Percentiles rank a stretch among this genome's conserved stretches.
These are phyloP conservation scores for Quercus lobata DNA, from an alignment of 331 rosid genomes.

Conservation along the genomic window DNA sequence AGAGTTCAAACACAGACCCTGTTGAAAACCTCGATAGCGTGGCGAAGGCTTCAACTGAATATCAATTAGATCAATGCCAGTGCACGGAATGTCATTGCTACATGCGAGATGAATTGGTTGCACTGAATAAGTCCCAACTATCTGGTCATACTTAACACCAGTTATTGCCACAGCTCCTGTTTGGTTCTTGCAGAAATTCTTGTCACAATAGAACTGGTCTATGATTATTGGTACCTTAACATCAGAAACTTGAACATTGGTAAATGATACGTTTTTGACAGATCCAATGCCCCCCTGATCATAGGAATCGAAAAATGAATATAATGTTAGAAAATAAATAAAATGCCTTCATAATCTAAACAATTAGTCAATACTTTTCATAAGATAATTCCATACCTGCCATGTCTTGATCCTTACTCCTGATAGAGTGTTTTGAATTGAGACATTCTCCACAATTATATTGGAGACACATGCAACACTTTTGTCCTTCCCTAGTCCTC, in stretches of 20 bases:
- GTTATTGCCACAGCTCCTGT: constrained; percentile 56
- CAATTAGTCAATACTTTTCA: neutral
- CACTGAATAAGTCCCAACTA: constrained; percentile 52
- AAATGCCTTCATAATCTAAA: neutral
- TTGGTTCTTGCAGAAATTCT: constrained; percentile 66
- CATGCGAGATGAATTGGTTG: constrained; percentile 82
- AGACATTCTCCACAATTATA: constrained; percentile 55
- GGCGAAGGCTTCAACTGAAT: constrained; percentile 67
- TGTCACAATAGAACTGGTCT: constrained; percentile 91
- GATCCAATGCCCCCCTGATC: constrained; percentile 80
- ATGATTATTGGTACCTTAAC: constrained; percentile 69
- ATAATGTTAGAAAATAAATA: no score
- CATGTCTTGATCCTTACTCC: constrained; percentile 96
- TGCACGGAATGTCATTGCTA: constrained; percentile 74
- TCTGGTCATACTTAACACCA: constrained; percentile 53
- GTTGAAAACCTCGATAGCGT: constrained; percentile 23
- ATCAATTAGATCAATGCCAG: constrained; percentile 55
- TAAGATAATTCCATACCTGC: constrained; percentile 57
- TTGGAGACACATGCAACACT: constrained; percentile 89
- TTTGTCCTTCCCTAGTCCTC: constrained; percentile 78
- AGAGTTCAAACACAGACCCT: constrained; percentile 61
- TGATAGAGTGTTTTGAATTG: constrained; percentile 65
- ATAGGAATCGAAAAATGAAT: neutral
- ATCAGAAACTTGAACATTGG: constrained; percentile 61
- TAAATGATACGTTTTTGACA: constrained; percentile 81